Conservation (phyloP, 495 filamentous ascomycete genomes). For the Penicillium cosmopolitanum region DNA sequence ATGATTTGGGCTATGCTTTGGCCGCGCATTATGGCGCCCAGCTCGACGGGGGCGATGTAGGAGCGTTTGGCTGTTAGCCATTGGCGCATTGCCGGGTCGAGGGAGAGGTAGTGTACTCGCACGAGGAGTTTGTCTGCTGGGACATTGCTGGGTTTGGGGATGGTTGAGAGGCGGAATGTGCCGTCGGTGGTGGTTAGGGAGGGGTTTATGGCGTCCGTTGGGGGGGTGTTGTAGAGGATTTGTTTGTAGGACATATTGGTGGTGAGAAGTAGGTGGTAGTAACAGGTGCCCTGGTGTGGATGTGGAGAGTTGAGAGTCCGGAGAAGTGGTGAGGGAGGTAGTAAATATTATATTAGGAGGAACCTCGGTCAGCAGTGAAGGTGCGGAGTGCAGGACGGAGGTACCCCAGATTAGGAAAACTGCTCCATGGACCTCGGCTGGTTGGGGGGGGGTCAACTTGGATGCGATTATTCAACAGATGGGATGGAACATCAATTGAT, state of each 20-base stretch:
- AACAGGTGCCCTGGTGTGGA: not conserved
- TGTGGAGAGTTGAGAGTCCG: not conserved
- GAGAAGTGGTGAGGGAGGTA: too few species aligned
- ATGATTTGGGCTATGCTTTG: slow-evolving; percentile 58
- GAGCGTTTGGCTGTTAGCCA: slow-evolving; percentile 71
- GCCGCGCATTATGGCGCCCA: slow-evolving; percentile 71
- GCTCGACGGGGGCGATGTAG: slow-evolving; percentile 67
- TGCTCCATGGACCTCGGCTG: slow-evolving; percentile 35
- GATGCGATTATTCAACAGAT: not conserved
- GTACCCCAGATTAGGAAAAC: slow-evolving; percentile 35
- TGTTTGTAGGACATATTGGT: slow-evolving; percentile 46
- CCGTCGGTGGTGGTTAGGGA: slow-evolving; percentile 34
- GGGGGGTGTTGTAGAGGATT: slow-evolving; percentile 46
- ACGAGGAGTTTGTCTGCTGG: slow-evolving; percentile 67
- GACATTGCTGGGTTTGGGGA: slow-evolving; percentile 43
- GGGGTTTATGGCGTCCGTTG: slow-evolving; percentile 44
- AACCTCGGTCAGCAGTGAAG: not conserved
- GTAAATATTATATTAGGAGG: not conserved
- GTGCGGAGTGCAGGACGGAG: slow-evolving; percentile 23
- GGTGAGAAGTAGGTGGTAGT: not conserved
- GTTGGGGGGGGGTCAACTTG: slow-evolving; percentile 4
- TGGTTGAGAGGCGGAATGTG: slow-evolving; percentile 58
- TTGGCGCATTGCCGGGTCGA: slow-evolving; percentile 80
- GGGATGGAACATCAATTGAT: not conserved
- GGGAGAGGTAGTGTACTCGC: slow-evolving; percentile 69